Evolutionary conservation across 257 asterid genomes (phyloP).

Genomic region (Nicotiana sylvestris): DNA sequence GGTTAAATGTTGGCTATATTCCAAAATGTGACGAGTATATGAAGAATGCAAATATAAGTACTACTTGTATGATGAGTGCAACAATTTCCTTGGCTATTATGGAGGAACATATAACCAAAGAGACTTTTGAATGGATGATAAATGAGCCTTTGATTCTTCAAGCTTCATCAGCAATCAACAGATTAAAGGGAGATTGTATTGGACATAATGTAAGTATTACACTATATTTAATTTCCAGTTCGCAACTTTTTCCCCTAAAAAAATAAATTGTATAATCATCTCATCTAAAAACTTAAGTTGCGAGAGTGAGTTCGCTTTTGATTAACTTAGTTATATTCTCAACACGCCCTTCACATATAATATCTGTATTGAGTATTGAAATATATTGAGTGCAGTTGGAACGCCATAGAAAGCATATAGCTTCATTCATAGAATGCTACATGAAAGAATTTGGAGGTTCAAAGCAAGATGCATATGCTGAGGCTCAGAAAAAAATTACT

Average conservation of each 20-base stretch:
- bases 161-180: neutral
- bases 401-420: neutral
- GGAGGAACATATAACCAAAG: neutral
- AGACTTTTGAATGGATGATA: neutral
- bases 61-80: neutral
- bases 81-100: neutral
- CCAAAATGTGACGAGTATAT: neutral
- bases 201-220: neutral
- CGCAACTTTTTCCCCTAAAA: accelerated
- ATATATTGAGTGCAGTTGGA: neutral
- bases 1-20: neutral
- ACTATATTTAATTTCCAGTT: neutral
- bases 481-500: neutral
- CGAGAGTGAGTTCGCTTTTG: no score
- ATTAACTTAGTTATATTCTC: no score
- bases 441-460: neutral
- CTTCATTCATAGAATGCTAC: neutral
- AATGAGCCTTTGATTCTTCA: neutral
- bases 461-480: neutral
- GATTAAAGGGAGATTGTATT: neutral
- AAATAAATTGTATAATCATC: neutral
- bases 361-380: neutral
- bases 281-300: no score
- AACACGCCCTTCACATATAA: no score
- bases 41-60: neutral